Evolutionary conservation across 2,329 filamentous ascomycete species (phyloP), one percentile per base, ranked within the genome.

Genomic region (Epichloe glyceriae): DNA sequence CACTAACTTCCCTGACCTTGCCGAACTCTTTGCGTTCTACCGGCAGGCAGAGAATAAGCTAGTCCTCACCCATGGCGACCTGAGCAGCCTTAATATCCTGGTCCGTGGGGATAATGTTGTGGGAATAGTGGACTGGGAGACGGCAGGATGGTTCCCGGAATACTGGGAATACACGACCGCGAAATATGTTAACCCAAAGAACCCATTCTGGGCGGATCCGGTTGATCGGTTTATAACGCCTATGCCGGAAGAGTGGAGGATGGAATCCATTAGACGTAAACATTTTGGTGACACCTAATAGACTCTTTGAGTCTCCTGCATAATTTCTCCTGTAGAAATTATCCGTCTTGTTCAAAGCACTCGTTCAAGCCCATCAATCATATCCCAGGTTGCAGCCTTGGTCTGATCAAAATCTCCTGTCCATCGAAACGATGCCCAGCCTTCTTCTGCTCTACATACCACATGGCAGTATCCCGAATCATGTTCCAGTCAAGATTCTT

Each of bases 61-160:
- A 1, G 64, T 68, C 4, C 71, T 77, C 54, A 73, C 71, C 12
- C 73, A 76, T 58, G 67, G 63, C 6, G 71, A 75, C 53, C 56
- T 76, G 7, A 69, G 64, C 52, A 64, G 62, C 15, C 55, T 62
- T 6, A 75, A 76, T 52, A 69, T 77, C 30, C 52, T 76, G 11
- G 61, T 66, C 20, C 55, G 55, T 2, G 67, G 62, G 3, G 66
- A 72, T 51, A 55, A 66, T 0, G 58, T 79, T 10, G 41, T 43
- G 20, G 73, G 71, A 1, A 72, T 78, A 12, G 50, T 67, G 4
- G 62, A 67, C 53, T 68, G 65, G 66, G 62, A 69, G 50, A 55
- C 57, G 2, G 53, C 62, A 3, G 64, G 62, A 3, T 68, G 61
- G 62, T 61, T 62, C 37, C 64, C 64, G 0, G 39, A 53, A 20